phyloP scores from a whole-genome alignment of 768 basidiomycete genomes.

The Thelephora ganbajun region DNA sequence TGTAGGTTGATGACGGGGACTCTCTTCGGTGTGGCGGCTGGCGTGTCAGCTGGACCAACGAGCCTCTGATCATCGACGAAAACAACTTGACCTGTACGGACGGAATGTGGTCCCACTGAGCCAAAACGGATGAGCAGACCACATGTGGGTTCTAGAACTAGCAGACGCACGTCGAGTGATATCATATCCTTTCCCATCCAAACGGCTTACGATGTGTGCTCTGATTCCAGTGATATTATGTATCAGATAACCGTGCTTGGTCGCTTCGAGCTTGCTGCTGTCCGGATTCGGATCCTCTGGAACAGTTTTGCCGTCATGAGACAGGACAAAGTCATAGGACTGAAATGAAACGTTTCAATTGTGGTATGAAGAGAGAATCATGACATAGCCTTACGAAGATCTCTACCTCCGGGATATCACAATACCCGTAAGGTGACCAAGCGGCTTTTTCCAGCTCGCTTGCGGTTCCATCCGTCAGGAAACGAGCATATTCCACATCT shows the following conservation, averaged over 20 bases:
- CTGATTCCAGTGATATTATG: slow-evolving; percentile 70
- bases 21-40: slow-evolving; percentile 2
- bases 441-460: slow-evolving; percentile 34
- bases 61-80: slow-evolving; percentile 60
- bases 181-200: slow-evolving; percentile 81
- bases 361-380: slow-evolving; percentile 4
- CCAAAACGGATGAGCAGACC: neutral
- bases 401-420: slow-evolving; percentile 53
- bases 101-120: slow-evolving; percentile 69
- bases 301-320: slow-evolving; percentile 37
- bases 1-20: slow-evolving; percentile 41
- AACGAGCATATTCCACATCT: slow-evolving; percentile 73
- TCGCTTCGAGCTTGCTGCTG: slow-evolving; percentile 44
- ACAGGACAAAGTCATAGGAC: slow-evolving; percentile 77
- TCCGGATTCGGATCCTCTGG: slow-evolving; percentile 62
- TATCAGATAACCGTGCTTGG: slow-evolving; percentile 59
- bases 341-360: slow-evolving; percentile 16
- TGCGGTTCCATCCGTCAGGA: slow-evolving; percentile 42
- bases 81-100: slow-evolving; percentile 69
- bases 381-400: slow-evolving; percentile 64
- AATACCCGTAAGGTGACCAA: slow-evolving; percentile 67
- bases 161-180: slow-evolving; percentile 56
- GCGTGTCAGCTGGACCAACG: slow-evolving; percentile 9
- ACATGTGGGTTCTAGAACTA: neutral
- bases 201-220: slow-evolving; percentile 58